Evolutionary conservation across 305 asterid species (phyloP).

Genomic region (Stenogyne calaminthoides): DNA sequence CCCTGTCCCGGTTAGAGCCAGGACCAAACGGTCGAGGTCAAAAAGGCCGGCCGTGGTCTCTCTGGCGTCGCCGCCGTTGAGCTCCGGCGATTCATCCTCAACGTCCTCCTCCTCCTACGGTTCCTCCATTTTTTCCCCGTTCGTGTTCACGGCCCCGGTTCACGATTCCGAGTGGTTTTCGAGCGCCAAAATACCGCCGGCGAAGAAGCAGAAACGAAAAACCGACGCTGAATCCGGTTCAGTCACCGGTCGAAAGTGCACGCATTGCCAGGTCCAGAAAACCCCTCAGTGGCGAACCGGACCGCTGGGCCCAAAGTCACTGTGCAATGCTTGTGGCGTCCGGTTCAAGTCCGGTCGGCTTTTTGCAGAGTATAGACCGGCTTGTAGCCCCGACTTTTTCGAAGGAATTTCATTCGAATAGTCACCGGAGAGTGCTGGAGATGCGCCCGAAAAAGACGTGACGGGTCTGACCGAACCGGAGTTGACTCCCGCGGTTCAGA

Average conservation of each 20-base stretch:
- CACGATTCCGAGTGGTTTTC: slow-evolving; percentile 49
- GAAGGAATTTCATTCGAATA: slow-evolving; percentile 72
- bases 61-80: slow-evolving; percentile 48
- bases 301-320: slow-evolving; percentile 86
- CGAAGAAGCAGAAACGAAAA: slow-evolving; percentile 64
- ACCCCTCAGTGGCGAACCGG: slow-evolving; percentile 99
- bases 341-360: slow-evolving; percentile 96
- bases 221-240: slow-evolving; percentile 48
- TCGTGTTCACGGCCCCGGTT: slow-evolving; percentile 40
- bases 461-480: slow-evolving; percentile 39
- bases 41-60: slow-evolving; percentile 55
- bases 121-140: slow-evolving; percentile 48
- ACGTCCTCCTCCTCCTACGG: slow-evolving; percentile 64
- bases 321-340: slow-evolving; percentile 97
- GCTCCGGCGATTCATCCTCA: slow-evolving; percentile 56
- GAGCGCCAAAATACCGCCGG: slow-evolving; percentile 58
- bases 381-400: slow-evolving; percentile 98
- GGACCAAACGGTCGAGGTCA: slow-evolving; percentile 64
- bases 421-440: slow-evolving; percentile 95
- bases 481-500: slow-evolving; percentile 38
- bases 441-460: slow-evolving; percentile 74
- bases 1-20: slow-evolving; percentile 57
- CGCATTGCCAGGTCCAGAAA: slow-evolving; percentile 92
- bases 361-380: slow-evolving; percentile 90
- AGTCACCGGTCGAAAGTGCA: slow-evolving; percentile 68